Evolutionary conservation across 495 filamentous ascomycete genomes (phyloP), one percentile per base, ranked within the genome.

Genomic region (Daldinia childiae): DNA sequence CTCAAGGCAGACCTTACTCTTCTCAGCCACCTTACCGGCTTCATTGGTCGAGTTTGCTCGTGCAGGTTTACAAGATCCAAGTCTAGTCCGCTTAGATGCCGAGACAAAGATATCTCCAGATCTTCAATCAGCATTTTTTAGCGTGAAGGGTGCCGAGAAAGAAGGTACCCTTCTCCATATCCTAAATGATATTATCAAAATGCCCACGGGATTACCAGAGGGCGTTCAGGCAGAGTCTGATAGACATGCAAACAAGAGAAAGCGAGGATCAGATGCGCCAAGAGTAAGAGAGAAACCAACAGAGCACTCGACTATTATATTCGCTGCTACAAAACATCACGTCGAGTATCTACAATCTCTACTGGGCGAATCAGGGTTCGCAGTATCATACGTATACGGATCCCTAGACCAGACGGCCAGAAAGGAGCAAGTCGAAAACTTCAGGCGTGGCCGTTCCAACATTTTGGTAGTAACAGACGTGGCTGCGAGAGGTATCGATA

Each of bases 381-480:
- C 92, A 4, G 91, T 94, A 0, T 98, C 95, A 3, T 93, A 97
- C 72, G 92, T 90, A 43, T 99, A 98, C 80, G 95, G 96, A 67
- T 90, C 93, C 2, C 83, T 99, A 36, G 95, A 99, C 75, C 96
- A 98, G 72, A 93, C 91, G 9, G 95, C 95, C 19, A 89, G 95
- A 73, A 93, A 92, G 76, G 89, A 92, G 12, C 94, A 98, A 76
- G 93, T 99, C 14, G 87, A 93, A 69, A 90, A 92, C 51, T 99
- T 99, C 79, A 83, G 95, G 58, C 86, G 83, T 8, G 95, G 96
- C 21, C 82, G 90, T 56, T 91, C 95, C 0, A 92, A 95, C 72
- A 94, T 99, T 51, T 81, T 99, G 1, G 93, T 99, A n/a, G 94
- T 97, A 34, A 99, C 95, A 5, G 95, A 99, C 79, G 94, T 99